Conservation (phyloP, 2,329 filamentous ascomycete species). For the Dothideomycetes sp. region DNA sequence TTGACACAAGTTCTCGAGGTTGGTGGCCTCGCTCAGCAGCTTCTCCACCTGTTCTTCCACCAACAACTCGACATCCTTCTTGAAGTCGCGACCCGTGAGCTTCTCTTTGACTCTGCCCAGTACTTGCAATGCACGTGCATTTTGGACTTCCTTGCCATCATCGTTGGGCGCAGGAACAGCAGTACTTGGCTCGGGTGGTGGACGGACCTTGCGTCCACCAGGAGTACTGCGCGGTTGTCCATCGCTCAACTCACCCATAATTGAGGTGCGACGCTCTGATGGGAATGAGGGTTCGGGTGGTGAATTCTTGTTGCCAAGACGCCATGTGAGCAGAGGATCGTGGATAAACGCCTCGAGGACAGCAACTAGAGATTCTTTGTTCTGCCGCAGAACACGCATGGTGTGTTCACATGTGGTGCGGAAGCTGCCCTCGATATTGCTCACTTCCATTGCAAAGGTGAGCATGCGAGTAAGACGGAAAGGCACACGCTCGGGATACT, state of each 20-base stretch:
- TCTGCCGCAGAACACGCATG: conserved; percentile 91
- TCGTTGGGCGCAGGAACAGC: conserved; percentile 17
- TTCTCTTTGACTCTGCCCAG: conserved; percentile 90
- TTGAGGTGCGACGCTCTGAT: conserved; percentile 51
- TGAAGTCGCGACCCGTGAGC: conserved; percentile 87
- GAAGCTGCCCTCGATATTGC: conserved; percentile 98
- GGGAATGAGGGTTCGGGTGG: conserved; percentile 51
- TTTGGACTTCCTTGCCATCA: conserved; percentile 65
- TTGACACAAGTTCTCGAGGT: conserved; percentile 93
- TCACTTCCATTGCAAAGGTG: conserved; percentile 99
- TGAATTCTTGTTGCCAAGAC: conserved; percentile 58
- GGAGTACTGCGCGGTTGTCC: conserved; percentile 3
- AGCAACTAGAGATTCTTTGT: conserved; percentile 98
- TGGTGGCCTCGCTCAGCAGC: conserved; percentile 88
- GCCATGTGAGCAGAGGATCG: conserved; percentile 97
- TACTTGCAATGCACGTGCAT: conserved; percentile 85
- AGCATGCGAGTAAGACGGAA: conserved; percentile 98
- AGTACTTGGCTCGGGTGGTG: neutral
- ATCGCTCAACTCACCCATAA: conserved; percentile 40
- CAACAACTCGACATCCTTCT: conserved; percentile 71
- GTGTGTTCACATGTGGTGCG: conserved; percentile 96
- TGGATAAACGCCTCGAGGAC: conserved; percentile 99
- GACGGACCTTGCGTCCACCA: conserved; percentile 5
- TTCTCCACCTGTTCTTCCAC: conserved; percentile 88
- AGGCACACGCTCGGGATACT: conserved; percentile 93